Evolutionary conservation across 2,329 filamentous ascomycete genomes (phyloP), one percentile per base, ranked within the genome.

Genomic region (Paracoccidioides brasiliensis): DNA sequence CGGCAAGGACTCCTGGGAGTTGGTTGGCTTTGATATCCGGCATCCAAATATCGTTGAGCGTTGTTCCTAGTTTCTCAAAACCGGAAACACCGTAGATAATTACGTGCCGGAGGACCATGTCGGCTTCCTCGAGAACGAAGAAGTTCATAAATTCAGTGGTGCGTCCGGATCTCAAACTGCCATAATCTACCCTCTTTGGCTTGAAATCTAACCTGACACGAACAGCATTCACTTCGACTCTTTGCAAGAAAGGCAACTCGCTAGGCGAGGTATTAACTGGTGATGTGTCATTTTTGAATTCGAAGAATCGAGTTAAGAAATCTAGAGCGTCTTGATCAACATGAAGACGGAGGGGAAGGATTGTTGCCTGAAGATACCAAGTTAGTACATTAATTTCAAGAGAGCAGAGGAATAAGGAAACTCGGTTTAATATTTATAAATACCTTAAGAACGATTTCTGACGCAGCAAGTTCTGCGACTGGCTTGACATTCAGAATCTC

Each of bases 61-160:
- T 91, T 69, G 90, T 82, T 54, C 93, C 90, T 2, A 98, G 78
- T 52, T 87, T 84, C 62, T 97, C 90, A 63, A 97, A 96, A 0
- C 93, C 93, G 6, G 83, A 83, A 0, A 95, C 81, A 33, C 94
- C 93, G 62, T 97, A 96, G 40, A 97, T 82, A 62, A 98, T 97
- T 32, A 88, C 86, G 67, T 91, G 90, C 10, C 87, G 82, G 54
- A 98, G 79, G 5, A 86, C 81, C 78, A 98, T 86, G 58, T 91
- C 84, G 2, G 93, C 84, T 61, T 88, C 85, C 62, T 98, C 93
- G 0, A 98, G 80, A 12, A 91, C 87, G 60, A 98, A 80, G 67
- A 98, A 96, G 69, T 98, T 98, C 90, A 97, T 97, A 65, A 98
- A 95, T 69, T 98, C 93, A 0, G 89, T 95, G 0, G 93, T 97